These are phyloP conservation scores for Moringa oleifera DNA, from an alignment of 345 rosid species.

Conservation along the genomic window DNA sequence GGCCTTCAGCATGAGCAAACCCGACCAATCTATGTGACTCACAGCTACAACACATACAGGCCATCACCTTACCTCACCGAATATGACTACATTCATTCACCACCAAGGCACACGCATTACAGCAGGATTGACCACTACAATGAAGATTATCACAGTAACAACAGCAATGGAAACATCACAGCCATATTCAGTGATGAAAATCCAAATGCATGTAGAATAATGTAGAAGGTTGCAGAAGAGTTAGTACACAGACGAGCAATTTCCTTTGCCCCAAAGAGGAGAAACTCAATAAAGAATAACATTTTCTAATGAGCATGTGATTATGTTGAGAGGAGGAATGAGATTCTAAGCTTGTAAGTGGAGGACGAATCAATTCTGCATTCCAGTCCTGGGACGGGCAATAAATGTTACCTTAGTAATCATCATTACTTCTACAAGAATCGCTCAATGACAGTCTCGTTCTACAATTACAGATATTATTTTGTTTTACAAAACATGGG, in stretches of 20 bases:
- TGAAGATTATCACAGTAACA: slow-evolving; percentile 28
- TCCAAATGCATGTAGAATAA: slow-evolving; percentile 54
- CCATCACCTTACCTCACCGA: slow-evolving; percentile 54
- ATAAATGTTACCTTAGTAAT: slow-evolving; percentile 3
- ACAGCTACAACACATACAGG: slow-evolving; percentile 54
- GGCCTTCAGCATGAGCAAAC: slow-evolving; percentile 22
- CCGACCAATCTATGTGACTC: slow-evolving; percentile 35
- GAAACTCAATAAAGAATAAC: slow-evolving; percentile 16
- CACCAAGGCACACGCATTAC: slow-evolving; percentile 26
- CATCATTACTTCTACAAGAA: too few relatives aligned
- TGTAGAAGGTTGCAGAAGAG: slow-evolving; percentile 23
- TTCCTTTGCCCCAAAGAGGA: slow-evolving; percentile 16
- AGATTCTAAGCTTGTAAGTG: slow-evolving; percentile 39
- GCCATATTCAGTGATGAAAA: slow-evolving; percentile 74
- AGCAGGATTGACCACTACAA: slow-evolving; percentile 35
- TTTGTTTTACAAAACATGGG: too few relatives aligned
- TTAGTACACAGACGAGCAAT: slow-evolving; percentile 2
- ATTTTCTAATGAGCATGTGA: slow-evolving; percentile 25
- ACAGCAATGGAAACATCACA: slow-evolving; percentile 40
- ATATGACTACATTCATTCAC: slow-evolving; percentile 34
- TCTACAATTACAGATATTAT: too few relatives aligned
- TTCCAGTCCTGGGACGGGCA: slow-evolving; percentile 21
- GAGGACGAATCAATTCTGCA: slow-evolving; percentile 33
- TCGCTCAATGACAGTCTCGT: too few relatives aligned
- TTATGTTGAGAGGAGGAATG: slow-evolving; percentile 27